phyloP scores from a whole-genome alignment of 306 rosid genomes.

The Lathyrus sativus region DNA sequence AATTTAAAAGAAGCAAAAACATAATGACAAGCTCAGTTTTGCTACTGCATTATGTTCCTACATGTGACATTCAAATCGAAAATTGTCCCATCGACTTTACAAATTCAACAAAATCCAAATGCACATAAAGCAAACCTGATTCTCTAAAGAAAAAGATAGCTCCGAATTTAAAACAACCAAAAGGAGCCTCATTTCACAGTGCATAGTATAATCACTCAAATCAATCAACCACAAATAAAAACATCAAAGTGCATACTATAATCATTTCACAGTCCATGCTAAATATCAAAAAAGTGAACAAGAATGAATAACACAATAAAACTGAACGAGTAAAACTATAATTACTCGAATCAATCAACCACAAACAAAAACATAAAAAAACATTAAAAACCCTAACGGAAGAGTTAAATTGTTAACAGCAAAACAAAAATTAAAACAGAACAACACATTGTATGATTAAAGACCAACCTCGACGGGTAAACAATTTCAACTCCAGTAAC shows the following conservation, averaged over 20 bases:
- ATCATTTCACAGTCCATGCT: background rate
- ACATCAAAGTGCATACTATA: too few relatives aligned
- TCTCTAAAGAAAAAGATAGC: background rate
- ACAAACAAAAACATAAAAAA: background rate
- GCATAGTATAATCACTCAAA: too few relatives aligned
- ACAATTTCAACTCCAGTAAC: constrained; percentile 69
- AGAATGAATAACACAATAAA: background rate
- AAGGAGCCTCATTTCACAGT: constrained; percentile 1
- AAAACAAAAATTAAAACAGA: background rate
- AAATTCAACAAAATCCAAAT: background rate
- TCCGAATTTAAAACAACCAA: background rate
- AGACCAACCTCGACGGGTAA: constrained; percentile 81
- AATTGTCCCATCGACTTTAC: background rate
- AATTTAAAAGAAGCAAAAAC: constrained; percentile 20
- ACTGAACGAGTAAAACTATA: background rate
- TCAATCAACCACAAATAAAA: too few relatives aligned
- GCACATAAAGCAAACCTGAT: background rate
- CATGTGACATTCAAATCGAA: constrained; percentile 5
- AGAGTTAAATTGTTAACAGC: background rate
- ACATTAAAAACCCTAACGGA: background rate
- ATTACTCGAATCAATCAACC: background rate
- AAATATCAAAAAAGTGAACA: constrained; percentile 29
- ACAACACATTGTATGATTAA: background rate
- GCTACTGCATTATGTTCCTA: background rate
- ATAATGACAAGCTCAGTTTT: background rate